Evolutionary conservation across 768 basidiomycete genomes (phyloP), one percentile per base, ranked within the genome.

Genomic region (Gloeophyllum trabeum): DNA sequence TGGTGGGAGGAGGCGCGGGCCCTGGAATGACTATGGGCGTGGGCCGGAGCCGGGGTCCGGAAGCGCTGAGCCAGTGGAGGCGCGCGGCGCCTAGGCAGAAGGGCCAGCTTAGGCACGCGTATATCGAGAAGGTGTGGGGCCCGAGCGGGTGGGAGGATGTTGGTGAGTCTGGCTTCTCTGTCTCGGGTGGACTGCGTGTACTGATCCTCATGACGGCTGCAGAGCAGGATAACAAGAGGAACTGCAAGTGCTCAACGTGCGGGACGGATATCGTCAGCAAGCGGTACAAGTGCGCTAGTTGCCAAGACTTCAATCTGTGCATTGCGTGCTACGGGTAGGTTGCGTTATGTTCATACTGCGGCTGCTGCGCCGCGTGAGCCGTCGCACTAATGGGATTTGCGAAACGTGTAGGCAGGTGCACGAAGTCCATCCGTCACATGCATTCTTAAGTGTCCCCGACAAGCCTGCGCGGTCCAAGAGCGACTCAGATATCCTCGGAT

Each of bases 381-480:
- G 20, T 37, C 16, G 10, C 28, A 32, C 28, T 16, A 16, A 32
- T 32, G 10, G 10, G 28, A 32, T 16, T 32, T 43, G 18, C 24
- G 25, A 5, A 2, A 10, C 38, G 5, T 38, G 26, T 47, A 91
- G 90, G 54, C 79, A 87, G 62, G 90, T 92, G 7, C 87, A 93
- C 49, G 88, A 92, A 52, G 74, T 94, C 13, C 92, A 97, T 53
- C 93, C 92, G 1, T 73, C 76, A 0, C 90, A 97, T 53, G 77
- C 84, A 2, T 96, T 94, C 67, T 63, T 93, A 16, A 70, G 75
- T 6, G 74, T 92, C 4, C 81, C 81, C n/a, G 85, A 87, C 48
- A 73, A 67, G 50, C 67, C 65, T 3, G 43, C 54, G 20, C 66
- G 67, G 21, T 57, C 61, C 19, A 54, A 48, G 24, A 69, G 62